Conservation (phyloP, 441 rosid species). For the Eutrema salsugineum region DNA sequence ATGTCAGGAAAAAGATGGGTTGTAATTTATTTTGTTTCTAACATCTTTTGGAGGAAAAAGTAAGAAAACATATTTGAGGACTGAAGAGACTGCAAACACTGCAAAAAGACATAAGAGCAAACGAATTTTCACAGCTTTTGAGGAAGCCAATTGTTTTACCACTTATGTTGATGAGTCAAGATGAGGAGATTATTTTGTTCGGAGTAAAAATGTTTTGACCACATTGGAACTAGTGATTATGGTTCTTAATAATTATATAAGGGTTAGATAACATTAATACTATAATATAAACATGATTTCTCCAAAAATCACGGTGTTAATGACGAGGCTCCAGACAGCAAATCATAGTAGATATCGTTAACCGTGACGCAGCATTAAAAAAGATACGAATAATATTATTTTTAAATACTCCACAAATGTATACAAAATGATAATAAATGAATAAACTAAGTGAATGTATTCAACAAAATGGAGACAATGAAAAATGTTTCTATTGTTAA, state of each 20-base stretch:
- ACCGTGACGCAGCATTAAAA: conserved; percentile 13
- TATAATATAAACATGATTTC: background rate
- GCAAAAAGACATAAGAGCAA: background rate
- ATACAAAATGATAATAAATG: background rate
- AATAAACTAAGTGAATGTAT: too few species aligned
- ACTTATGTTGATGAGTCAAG: background rate
- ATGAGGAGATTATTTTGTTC: background rate
- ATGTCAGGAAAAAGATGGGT: conserved; percentile 11
- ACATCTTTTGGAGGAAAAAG: background rate
- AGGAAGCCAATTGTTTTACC: background rate
- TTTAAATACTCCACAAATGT: background rate
- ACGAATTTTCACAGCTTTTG: conserved; percentile 27
- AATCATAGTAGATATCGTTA: conserved; percentile 29
- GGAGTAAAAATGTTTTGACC: conserved; percentile 21
- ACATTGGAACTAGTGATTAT: conserved; percentile 24
- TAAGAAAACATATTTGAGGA: background rate
- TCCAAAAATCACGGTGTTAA: conserved; percentile 32
- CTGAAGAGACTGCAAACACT: conserved; percentile 19
- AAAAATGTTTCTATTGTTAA: background rate
- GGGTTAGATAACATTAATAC: background rate
- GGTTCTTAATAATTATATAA: background rate
- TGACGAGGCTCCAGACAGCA: conserved; percentile 27
- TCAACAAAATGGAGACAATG: too few species aligned
- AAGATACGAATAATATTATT: conserved; percentile 8
- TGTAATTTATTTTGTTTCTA: background rate